Conservation (phyloP, 169 alveolate genomes). For the Amoebophrya sp. region DNA sequence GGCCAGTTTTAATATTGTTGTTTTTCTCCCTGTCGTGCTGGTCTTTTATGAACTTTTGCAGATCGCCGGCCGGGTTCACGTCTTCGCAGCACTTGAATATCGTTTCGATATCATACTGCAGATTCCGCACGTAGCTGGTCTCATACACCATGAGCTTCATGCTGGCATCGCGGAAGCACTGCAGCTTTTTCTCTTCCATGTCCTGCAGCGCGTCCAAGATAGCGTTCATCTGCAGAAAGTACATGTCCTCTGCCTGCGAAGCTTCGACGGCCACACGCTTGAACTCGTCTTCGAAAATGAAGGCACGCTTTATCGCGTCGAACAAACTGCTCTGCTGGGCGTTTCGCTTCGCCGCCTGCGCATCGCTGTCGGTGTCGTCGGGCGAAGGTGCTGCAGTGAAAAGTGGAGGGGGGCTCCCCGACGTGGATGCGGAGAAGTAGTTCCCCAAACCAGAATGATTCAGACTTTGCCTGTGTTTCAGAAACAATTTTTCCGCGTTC, state of each 20-base stretch:
- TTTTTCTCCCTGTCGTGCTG: no score
- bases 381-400: no score
- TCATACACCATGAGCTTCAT: background rate
- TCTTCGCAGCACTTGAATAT: background rate
- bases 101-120: background rate
- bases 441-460: no score
- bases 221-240: background rate
- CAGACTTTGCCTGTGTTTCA: no score
- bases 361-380: no score
- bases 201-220: background rate
- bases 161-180: background rate
- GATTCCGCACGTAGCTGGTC: background rate
- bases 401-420: no score
- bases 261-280: background rate
- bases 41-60: background rate
- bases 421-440: no score
- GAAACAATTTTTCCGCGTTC: background rate
- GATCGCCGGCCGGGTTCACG: background rate
- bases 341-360: no score
- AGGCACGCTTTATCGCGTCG: background rate
- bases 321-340: background rate
- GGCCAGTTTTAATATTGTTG: no score
- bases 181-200: slow-evolving; percentile 19
- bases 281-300: background rate
- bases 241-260: background rate